Evolutionary conservation across 345 rosid genomes (phyloP), one percentile per base, ranked within the genome.

Genomic region (Microthlaspi erraticum): DNA sequence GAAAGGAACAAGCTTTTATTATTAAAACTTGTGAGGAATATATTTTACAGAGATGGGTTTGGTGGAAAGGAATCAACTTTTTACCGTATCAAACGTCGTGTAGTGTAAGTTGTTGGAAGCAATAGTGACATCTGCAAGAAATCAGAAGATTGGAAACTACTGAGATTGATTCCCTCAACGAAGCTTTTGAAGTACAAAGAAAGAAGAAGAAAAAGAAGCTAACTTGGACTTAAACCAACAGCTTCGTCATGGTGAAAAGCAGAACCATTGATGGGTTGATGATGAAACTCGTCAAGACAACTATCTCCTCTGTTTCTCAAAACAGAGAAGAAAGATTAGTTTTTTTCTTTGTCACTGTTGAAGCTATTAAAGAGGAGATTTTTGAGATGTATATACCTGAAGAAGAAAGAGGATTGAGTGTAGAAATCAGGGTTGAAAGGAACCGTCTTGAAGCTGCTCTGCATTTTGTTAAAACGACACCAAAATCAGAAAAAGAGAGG

Each of bases 191-290:
- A 58, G 7, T 33, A 19, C 34, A 39, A 62, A 10, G 41, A 7
- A 36, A n/a, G 38, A 60, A 60, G 48, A 38, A 48, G 26, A 33
- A 64, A 45, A 72, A 43, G 62, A 50, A 59, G 33, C 31, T 78
- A 74, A 93, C 98, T 87, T 87, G 93, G 81, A 80, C 86, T 90
- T 80, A 90, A 85, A 82, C 81, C 85, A 76, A 83, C 82, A 66
- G 91, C 79, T 78, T 85, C 85, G 6, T 90, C 67, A 50, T 86
- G 94, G 54, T 84, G 89, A 78, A 86, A 91, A 45, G n/a, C n/a
- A n/a, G 29, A 26, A 26, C 80, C 79, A 38, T 75, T 53, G 43
- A 74, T 56, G n/a, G 89, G 78, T 61, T 87, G 95, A 76, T 87
- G 95, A 76, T 82, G 87, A 84, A 88, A 87, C 89, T 90, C 93